Evolutionary conservation across 305 asterid species (phyloP), one percentile per base, ranked within the genome.

Genomic region (Ilex paraguariensis): DNA sequence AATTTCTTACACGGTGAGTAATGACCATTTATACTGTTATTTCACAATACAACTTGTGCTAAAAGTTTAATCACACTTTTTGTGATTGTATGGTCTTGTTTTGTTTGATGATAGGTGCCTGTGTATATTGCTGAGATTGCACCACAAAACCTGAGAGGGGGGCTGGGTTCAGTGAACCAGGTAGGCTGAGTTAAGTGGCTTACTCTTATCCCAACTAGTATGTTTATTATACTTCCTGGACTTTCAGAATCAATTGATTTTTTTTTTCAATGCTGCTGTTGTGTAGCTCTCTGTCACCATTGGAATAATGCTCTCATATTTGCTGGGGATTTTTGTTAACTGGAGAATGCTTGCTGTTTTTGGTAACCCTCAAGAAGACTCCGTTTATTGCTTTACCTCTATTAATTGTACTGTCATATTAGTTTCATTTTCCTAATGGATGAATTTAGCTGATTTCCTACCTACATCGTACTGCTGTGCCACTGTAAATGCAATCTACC

Each of bases 281-380:
- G 55, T 67, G 73, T 62, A 90, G 97, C 94, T 90, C 70, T 83
- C 99, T 17, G 95, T 94, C 56, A 94, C 99, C n/a, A 94, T 94
- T 45, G 99, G 99, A 73, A 90, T 94, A 70, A 50, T 94, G 95
- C 75, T 94, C 54, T 71, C 99, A 5, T 94, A 94, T 75, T 76
- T 90, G 66, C 75, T 94, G 46, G 99, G 99, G 50, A 84, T 90
- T 62, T 86, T 94, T 73, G 88, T 83, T 40, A 67, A 68, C 54
- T 94, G 97, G 99, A 86, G 99, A 80, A 21, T 71, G 57, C 99
- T 94, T 73, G 99, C 99, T 60, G 93, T 90, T 79, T 83, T 94
- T 56, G 99, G 97, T 90, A 90, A 82, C 60, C 65, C 53, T 56
- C 51, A 52, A 39, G 28, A 54, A 64, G 51, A 52, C 56, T 60